Base-by-base conservation (phyloP, 1,284 basidiomycete species). In the Porodaedalea pini region DNA sequence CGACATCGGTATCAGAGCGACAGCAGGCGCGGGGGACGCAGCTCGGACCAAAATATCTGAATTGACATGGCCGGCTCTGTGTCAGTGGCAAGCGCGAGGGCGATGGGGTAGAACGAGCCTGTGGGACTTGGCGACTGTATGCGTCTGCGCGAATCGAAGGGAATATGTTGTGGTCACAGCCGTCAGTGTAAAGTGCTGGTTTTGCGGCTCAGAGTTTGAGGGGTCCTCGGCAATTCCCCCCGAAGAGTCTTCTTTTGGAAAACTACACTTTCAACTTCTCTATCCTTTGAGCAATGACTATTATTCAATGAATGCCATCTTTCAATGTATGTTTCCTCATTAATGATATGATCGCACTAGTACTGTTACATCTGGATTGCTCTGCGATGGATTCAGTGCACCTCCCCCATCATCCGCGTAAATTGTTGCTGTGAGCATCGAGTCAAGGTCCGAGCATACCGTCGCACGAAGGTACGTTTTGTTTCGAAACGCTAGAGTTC, bases 141-240 rank as follows among this genome's bases (percentile, higher is more conserved):
- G 50, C 37, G 37, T 53, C 40, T 45, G 29, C 40, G 41, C 41
- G 51, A 32, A 54, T 47, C 45, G 25, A 44, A 41, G 37, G 17
- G 29, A 54, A 54, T 44, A 54, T 45, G 51, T 32, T 29, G 17
- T 27, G n/a, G 17, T 41, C 37, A 41, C 51, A 41, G 48, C 10
- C n/a, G 40, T 41, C 40, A 41, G 40, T 41, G 13, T 41, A 31
- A 27, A 47, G n/a, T 27, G 21, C 23, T 21, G 44, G 17, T 11
- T 21, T 45, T 25, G 37, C 27, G 13, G 32, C 37, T 29, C 17
- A 40, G 51, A 25, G 51, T 54, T 43, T 54, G 39, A 54, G 51
- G 51, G 51, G 51, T 54, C 51, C 51, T 44, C 51, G 45, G 45
- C 45, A 47, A 29, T 25, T 44, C 41, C 41, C 45, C 45, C 45